Evolutionary conservation across 1,284 basidiomycete species (phyloP).

Genomic region (Trichosporon asahii): DNA sequence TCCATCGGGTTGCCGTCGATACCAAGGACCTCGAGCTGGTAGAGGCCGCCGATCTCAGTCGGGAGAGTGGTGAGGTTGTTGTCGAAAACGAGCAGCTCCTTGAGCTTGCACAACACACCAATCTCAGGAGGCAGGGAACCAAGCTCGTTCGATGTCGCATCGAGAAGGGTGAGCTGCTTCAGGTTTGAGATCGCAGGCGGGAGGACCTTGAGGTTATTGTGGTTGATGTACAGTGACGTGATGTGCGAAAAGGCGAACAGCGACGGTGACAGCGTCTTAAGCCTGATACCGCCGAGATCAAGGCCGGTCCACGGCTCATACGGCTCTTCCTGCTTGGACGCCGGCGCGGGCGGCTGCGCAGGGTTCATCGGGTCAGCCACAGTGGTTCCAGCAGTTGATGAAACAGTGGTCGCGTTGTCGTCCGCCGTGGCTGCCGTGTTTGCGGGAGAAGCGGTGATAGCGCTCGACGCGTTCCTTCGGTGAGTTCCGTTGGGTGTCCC

Average conservation of each 20-base stretch:
- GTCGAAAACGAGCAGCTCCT: conserved; percentile 93
- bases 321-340: conserved; percentile 39
- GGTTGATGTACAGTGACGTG: conserved; percentile 93
- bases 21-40: conserved; percentile 89
- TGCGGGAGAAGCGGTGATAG: not conserved
- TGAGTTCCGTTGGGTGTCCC: conserved; percentile 50
- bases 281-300: conserved; percentile 91
- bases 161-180: conserved; percentile 81
- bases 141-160: conserved; percentile 88
- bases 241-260: conserved; percentile 92
- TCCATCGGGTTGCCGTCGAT: conserved; percentile 95
- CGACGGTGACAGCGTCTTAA: conserved; percentile 82
- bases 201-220: conserved; percentile 79
- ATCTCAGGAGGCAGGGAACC: conserved; percentile 77
- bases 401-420: conserved; percentile 9
- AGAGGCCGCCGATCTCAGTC: conserved; percentile 80
- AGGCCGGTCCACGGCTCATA: conserved; percentile 74
- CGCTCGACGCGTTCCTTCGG: conserved; percentile 42
- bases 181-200: conserved; percentile 82
- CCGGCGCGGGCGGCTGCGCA: conserved; percentile 33
- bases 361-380: conserved; percentile 39
- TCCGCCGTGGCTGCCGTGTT: conserved; percentile 15
- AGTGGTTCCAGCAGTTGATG: conserved; percentile 15
- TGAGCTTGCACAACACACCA: conserved; percentile 83
- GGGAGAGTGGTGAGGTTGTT: conserved; percentile 84